Percentiles rank a stretch among this genome's conserved stretches.
These are phyloP conservation scores for Candida nemodendra DNA, from an alignment of 805 yeast species.

Conservation along the genomic window DNA sequence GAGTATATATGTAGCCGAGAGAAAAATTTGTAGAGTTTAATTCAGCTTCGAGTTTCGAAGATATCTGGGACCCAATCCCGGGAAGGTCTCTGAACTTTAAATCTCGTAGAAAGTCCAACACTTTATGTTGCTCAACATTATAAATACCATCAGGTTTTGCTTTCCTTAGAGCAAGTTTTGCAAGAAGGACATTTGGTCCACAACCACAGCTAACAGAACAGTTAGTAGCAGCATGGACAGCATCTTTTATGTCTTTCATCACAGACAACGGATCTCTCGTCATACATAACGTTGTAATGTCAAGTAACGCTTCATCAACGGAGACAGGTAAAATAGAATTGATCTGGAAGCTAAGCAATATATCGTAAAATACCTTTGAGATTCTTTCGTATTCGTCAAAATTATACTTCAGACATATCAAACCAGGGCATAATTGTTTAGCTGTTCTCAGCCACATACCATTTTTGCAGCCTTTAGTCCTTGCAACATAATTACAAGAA, in stretches of 20 bases:
- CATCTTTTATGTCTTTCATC: slow-evolving; percentile 37
- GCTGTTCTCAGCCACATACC: slow-evolving; percentile 91
- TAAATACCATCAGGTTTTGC: slow-evolving; percentile 81
- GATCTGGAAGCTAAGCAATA: slow-evolving; percentile 44
- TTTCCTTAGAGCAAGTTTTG: slow-evolving; percentile 65
- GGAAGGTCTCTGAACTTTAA: slow-evolving; percentile 49
- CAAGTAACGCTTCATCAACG: slow-evolving; percentile 88
- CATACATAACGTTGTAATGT: slow-evolving; percentile 39
- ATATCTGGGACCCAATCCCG: slow-evolving; percentile 58
- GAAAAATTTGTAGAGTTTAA: slow-evolving; percentile 27
- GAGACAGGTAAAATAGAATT: slow-evolving; percentile 76
- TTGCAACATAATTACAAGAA: slow-evolving; percentile 86
- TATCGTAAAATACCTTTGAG: slow-evolving; percentile 64
- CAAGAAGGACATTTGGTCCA: slow-evolving; percentile 70
- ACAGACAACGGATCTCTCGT: slow-evolving; percentile 24
- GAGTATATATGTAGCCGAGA: slow-evolving; percentile 38
- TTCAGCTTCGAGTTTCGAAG: slow-evolving; percentile 42
- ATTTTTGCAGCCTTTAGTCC: slow-evolving; percentile 72
- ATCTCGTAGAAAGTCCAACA: slow-evolving; percentile 35
- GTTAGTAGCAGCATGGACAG: slow-evolving; percentile 43
- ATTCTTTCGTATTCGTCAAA: slow-evolving; percentile 68
- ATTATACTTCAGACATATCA: slow-evolving; percentile 66
- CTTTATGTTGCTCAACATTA: slow-evolving; percentile 33
- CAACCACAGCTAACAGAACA: slow-evolving; percentile 81
- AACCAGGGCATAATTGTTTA: slow-evolving; percentile 53